These are phyloP conservation scores for Lunasporangiospora selenospora DNA, from an alignment of 192 early-diverging fungal species.

Conservation along the genomic window DNA sequence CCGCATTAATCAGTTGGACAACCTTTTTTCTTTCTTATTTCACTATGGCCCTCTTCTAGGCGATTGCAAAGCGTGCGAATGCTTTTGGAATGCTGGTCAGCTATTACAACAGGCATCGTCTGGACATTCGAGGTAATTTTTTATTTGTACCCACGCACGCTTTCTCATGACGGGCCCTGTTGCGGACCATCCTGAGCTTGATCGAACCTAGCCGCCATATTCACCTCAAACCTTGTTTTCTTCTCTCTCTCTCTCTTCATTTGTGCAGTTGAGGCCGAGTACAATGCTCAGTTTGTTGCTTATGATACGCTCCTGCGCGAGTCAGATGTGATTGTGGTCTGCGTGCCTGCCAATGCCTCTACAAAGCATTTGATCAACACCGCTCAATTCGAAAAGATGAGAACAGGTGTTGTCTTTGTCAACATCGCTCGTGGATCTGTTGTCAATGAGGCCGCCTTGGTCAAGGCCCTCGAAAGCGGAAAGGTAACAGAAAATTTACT, in stretches of 20 bases:
- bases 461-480: slow-evolving; percentile 54
- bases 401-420: slow-evolving; percentile 53
- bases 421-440: slow-evolving; percentile 59
- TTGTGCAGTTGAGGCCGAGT: slow-evolving; percentile 50
- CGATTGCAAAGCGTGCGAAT: slow-evolving; percentile 54
- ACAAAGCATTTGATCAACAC: slow-evolving; percentile 51
- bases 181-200: too few species aligned
- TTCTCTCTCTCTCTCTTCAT: neutral
- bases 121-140: slow-evolving; percentile 46
- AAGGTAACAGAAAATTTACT: slow-evolving; percentile 46
- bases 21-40: neutral
- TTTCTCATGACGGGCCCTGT: too few species aligned
- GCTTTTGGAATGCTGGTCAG: slow-evolving; percentile 57
- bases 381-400: slow-evolving; percentile 58
- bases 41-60: slow-evolving; percentile 20
- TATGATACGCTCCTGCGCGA: slow-evolving; percentile 58
- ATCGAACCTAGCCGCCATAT: neutral
- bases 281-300: slow-evolving; percentile 51
- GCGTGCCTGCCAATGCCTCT: slow-evolving; percentile 48
- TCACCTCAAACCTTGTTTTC: neutral
- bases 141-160: too few species aligned
- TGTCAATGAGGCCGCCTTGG: slow-evolving; percentile 56
- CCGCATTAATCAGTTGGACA: too few species aligned
- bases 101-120: slow-evolving; percentile 56
- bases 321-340: slow-evolving; percentile 58